A percentile compares a stretch with the other conserved stretches of the same genome.
Conservation (phyloP, 768 basidiomycete genomes). For the Boletus rubescentipes region DNA sequence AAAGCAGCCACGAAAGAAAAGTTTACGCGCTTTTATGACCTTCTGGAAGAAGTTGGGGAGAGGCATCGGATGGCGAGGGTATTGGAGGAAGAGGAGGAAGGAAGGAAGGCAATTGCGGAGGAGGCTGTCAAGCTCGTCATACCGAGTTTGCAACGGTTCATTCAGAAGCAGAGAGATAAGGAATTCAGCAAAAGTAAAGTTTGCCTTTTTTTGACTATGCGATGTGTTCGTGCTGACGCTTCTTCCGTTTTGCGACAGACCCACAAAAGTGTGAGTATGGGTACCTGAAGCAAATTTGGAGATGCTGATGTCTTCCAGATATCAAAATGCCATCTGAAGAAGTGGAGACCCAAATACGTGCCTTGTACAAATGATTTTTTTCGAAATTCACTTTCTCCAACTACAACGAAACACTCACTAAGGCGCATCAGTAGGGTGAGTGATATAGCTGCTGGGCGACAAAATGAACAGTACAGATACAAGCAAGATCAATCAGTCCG, state of each 20-base stretch:
- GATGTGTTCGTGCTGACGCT: conserved; percentile 2
- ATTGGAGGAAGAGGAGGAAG: conserved; percentile 67
- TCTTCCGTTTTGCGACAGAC: conserved; percentile 31
- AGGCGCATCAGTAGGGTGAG: neutral
- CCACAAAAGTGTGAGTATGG: conserved; percentile 50
- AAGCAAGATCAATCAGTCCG: neutral
- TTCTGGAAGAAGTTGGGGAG: conserved; percentile 77
- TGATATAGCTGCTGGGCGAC: neutral
- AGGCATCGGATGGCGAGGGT: conserved; percentile 68
- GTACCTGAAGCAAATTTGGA: neutral
- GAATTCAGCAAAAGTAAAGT: conserved; percentile 82
- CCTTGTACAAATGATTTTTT: conserved; percentile 46
- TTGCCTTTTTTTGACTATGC: neutral
- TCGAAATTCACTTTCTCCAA: neutral
- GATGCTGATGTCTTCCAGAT: conserved; percentile 44
- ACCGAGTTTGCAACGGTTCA: conserved; percentile 71
- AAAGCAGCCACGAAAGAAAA: conserved; percentile 76
- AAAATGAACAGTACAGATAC: neutral
- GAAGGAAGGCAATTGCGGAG: conserved; percentile 58
- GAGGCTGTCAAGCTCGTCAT: conserved; percentile 78
- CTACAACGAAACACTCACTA: neutral
- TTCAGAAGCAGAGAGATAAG: conserved; percentile 72
- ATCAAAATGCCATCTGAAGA: conserved; percentile 77
- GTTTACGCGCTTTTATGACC: conserved; percentile 77
- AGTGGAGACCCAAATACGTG: conserved; percentile 67